Percentiles rank a stretch among this genome's conserved stretches.
Conservation (phyloP, 257 asterid species). For the Solanum chilense region DNA sequence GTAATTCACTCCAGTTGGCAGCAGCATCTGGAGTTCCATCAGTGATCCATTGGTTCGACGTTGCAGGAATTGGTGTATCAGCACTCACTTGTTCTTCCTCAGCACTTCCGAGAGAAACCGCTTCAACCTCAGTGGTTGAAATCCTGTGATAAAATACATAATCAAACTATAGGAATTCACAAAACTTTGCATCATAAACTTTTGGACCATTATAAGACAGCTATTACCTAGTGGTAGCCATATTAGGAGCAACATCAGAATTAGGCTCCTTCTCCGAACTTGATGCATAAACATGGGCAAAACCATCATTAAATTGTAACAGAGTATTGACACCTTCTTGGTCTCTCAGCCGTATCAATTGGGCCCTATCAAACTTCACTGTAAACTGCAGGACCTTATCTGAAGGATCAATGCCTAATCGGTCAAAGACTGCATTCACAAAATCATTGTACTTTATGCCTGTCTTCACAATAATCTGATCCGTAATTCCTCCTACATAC, state of each 20-base stretch:
- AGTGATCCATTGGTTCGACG: neutral
- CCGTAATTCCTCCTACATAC: neutral
- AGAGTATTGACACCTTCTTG: neutral
- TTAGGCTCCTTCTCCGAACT: neutral
- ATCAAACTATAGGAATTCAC: neutral
- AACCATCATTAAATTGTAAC: neutral
- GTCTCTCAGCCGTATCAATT: constrained; percentile 9
- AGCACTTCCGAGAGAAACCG: neutral
- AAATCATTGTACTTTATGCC: neutral
- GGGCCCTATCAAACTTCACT: neutral
- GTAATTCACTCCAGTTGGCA: neutral
- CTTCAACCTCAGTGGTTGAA: constrained; percentile 1
- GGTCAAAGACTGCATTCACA: neutral
- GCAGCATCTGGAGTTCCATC: neutral
- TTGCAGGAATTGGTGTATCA: neutral
- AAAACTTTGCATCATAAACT: neutral
- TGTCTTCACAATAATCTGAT: neutral
- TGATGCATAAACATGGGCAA: neutral
- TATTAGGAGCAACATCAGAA: neutral
- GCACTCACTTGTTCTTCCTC: constrained; percentile 2
- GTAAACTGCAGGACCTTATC: neutral
- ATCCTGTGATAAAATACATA: neutral
- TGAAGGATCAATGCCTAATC: neutral
- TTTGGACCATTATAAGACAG: neutral
- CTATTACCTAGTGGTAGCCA: neutral